Evolutionary conservation across 176 grass and related monocot species (phyloP).

Genomic region (Carex pumila): DNA sequence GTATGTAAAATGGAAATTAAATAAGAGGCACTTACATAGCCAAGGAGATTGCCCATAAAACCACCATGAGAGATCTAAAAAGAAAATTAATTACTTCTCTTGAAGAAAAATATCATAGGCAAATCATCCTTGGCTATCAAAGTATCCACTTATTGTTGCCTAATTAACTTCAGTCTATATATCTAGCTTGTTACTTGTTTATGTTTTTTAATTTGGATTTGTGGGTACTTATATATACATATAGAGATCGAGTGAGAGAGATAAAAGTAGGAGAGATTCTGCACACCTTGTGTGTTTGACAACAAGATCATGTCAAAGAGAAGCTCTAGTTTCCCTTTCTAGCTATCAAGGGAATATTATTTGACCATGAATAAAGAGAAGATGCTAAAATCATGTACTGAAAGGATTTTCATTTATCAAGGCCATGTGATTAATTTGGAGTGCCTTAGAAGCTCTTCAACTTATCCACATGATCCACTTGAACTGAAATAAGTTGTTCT

Average conservation of each 20-base stretch:
- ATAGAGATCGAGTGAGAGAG: neutral
- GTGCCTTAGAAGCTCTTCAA: neutral
- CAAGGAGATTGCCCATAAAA: slow-evolving; percentile 2
- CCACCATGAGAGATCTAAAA: neutral
- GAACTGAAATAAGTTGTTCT: neutral
- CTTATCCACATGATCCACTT: neutral
- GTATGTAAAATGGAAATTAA: neutral
- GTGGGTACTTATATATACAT: neutral
- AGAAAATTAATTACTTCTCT: neutral
- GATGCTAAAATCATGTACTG: slow-evolving; percentile 4
- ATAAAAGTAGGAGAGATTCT: neutral
- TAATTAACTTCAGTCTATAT: neutral
- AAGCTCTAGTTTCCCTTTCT: slow-evolving; percentile 6
- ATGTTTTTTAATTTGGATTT: neutral
- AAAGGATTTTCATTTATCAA: neutral
- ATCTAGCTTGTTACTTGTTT: too few species aligned
- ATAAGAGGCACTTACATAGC: slow-evolving; percentile 19
- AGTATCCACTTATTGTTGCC: slow-evolving; percentile 6
- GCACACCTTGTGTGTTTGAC: neutral
- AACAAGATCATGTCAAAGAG: neutral
- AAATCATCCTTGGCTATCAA: slow-evolving; percentile 27
- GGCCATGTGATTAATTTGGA: neutral
- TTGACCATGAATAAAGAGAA: slow-evolving; percentile 10
- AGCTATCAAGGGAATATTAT: neutral
- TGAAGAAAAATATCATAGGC: neutral